These are phyloP conservation scores for Suaeda aralocaspica DNA, from an alignment of 148 eudicot species.

Conservation along the genomic window DNA sequence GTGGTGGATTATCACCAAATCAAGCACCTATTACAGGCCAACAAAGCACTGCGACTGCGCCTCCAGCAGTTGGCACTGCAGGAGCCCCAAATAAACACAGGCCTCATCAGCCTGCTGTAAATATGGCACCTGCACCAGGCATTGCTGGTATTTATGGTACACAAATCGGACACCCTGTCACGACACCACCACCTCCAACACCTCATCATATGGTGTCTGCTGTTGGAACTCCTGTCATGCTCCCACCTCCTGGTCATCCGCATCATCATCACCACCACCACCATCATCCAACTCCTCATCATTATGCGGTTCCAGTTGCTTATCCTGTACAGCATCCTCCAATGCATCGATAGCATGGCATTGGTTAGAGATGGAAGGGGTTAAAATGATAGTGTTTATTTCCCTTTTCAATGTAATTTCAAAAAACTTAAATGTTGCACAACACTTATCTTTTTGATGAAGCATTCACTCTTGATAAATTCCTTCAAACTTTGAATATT, in stretches of 20 bases:
- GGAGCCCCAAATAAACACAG: conserved; percentile 33
- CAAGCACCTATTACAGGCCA: conserved; percentile 74
- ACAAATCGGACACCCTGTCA: conserved; percentile 73
- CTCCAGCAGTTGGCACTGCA: conserved; percentile 28
- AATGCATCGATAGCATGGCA: conserved; percentile 59
- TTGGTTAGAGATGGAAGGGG: background rate
- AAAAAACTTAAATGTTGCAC: background rate
- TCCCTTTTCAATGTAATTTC: conserved; percentile 15
- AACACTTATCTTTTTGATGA: background rate
- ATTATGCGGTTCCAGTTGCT: conserved; percentile 59
- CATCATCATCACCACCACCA: conserved; percentile 47
- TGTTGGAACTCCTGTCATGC: conserved; percentile 82
- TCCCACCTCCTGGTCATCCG: conserved; percentile 55
- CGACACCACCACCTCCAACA: conserved; percentile 33
- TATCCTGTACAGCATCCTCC: conserved; percentile 82
- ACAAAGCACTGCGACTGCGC: conserved; percentile 23
- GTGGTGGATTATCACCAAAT: conserved; percentile 45
- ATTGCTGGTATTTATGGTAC: conserved; percentile 77
- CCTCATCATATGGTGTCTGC: conserved; percentile 62
- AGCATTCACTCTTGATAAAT: background rate
- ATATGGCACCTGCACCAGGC: conserved; percentile 37
- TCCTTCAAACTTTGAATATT: background rate
- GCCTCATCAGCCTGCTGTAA: conserved; percentile 34
- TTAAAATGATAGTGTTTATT: background rate
- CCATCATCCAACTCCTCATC: conserved; percentile 46